phyloP scores from a whole-genome alignment of 257 asterid genomes.

The Cordia subcordata region DNA sequence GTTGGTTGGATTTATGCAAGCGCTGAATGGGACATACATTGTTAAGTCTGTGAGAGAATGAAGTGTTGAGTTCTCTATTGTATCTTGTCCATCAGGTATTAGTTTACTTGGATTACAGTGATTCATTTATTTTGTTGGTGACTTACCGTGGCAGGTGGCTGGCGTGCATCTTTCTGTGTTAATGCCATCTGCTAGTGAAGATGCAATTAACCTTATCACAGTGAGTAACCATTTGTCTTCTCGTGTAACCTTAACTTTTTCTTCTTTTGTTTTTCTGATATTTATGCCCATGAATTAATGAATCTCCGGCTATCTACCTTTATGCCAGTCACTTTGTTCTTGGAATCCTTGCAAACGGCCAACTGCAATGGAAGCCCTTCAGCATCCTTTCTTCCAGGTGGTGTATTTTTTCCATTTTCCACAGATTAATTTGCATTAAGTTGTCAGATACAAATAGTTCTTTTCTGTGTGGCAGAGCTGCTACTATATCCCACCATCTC shows the following conservation, averaged over 20 bases:
- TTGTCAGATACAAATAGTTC: neutral
- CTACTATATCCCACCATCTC: conserved; percentile 77
- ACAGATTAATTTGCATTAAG: neutral
- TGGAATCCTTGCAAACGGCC: conserved; percentile 96
- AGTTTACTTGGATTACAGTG: neutral
- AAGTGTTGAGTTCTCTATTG: no score
- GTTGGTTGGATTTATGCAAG: conserved; percentile 10
- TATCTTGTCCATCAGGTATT: conserved; percentile 31
- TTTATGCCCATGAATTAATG: neutral
- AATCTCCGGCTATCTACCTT: no score
- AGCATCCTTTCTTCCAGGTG: conserved; percentile 94
- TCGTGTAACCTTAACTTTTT: neutral
- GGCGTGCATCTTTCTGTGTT: conserved; percentile 44
- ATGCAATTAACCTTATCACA: conserved; percentile 59
- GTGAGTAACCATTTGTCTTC: conserved; percentile 18
- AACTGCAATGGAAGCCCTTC: conserved; percentile 77
- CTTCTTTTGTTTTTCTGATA: conserved; percentile 3
- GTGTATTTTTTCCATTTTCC: neutral
- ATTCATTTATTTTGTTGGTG: neutral
- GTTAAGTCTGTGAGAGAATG: no score
- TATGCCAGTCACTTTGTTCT: conserved; percentile 67
- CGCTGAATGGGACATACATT: no score
- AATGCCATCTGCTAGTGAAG: conserved; percentile 75
- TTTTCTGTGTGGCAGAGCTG: conserved; percentile 53
- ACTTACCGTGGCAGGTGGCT: conserved; percentile 18